Conservation (phyloP, 192 early-diverging fungal species). For the Coemansia sp. region DNA sequence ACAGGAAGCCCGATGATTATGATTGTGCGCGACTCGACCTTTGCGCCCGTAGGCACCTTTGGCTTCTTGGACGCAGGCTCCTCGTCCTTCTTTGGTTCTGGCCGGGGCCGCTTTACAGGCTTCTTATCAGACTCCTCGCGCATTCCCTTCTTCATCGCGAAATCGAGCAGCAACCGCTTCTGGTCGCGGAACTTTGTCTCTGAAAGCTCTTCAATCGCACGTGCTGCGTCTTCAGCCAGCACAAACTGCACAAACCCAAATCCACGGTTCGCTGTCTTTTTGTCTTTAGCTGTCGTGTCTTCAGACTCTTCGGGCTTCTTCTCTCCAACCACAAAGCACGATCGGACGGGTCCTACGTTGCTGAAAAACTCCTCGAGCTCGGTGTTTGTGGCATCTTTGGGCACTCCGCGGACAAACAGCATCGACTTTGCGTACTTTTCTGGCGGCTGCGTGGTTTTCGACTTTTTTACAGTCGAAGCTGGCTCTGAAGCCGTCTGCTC, state of each 20-base stretch:
- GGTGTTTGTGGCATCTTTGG: slow-evolving; percentile 74
- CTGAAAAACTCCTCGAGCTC: slow-evolving; percentile 89
- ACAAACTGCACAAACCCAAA: slow-evolving; percentile 91
- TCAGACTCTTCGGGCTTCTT: slow-evolving; percentile 40
- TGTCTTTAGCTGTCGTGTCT: slow-evolving; percentile 14
- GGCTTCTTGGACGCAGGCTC: slow-evolving; percentile 35
- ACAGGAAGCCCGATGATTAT: slow-evolving; percentile 58
- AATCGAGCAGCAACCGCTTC: slow-evolving; percentile 73
- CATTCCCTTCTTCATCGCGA: slow-evolving; percentile 62
- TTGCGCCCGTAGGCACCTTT: slow-evolving; percentile 9
- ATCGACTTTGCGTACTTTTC: slow-evolving; percentile 62
- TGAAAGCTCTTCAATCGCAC: slow-evolving; percentile 75
- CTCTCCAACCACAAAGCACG: slow-evolving; percentile 84
- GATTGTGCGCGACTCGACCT: slow-evolving; percentile 29
- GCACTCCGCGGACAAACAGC: slow-evolving; percentile 87
- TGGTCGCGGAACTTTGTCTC: slow-evolving; percentile 71
- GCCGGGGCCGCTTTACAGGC: slow-evolving; percentile 15
- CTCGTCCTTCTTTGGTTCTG: slow-evolving; percentile 13
- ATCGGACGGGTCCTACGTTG: slow-evolving; percentile 82
- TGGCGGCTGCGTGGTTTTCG: slow-evolving; percentile 20
- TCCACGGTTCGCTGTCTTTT: slow-evolving; percentile 66
- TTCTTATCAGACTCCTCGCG: neutral
- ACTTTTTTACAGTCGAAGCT: neutral
- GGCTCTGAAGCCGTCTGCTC: slow-evolving; percentile 10
- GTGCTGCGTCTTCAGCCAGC: slow-evolving; percentile 58